These are phyloP conservation scores for Scutellaria galericulata DNA, from an alignment of 257 asterid genomes.

Conservation along the genomic window DNA sequence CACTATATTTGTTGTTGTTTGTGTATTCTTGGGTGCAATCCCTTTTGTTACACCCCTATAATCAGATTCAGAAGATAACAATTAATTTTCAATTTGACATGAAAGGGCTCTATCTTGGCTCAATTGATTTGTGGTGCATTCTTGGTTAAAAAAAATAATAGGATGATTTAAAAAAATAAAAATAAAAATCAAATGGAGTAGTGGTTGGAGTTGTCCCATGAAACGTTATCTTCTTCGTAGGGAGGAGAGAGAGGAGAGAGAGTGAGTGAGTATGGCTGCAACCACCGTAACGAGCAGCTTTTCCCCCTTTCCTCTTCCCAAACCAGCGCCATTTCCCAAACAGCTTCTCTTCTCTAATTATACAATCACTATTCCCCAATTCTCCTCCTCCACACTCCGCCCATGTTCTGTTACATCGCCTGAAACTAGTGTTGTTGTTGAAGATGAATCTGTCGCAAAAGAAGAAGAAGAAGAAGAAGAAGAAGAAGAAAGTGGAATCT, in stretches of 20 bases:
- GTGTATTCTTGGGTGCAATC: too few species aligned
- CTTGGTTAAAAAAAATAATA: too few species aligned
- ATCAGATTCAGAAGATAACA: too few species aligned
- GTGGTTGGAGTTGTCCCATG: background rate
- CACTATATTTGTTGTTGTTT: too few species aligned
- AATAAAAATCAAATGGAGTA: background rate
- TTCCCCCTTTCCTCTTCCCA: conserved; percentile 40
- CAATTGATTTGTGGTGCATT: too few species aligned
- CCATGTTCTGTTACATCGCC: conserved; percentile 54
- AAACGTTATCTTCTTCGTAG: background rate
- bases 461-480: conserved; percentile 37
- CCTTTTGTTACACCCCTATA: too few species aligned
- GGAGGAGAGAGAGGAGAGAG: background rate
- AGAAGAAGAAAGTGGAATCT: conserved; percentile 27
- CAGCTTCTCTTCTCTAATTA: conserved; percentile 28
- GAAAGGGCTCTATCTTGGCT: too few species aligned
- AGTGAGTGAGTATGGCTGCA: conserved; percentile 41
- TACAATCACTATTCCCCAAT: conserved; percentile 31
- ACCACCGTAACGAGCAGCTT: conserved; percentile 51
- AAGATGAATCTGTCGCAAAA: conserved; percentile 17
- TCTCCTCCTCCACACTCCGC: conserved; percentile 30
- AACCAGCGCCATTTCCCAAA: conserved; percentile 29
- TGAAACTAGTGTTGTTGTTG: conserved; percentile 48
- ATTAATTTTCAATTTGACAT: too few species aligned
- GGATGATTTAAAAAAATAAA: too few species aligned